Conservation (phyloP, 768 basidiomycete genomes). For the Termitomyces sp. region DNA sequence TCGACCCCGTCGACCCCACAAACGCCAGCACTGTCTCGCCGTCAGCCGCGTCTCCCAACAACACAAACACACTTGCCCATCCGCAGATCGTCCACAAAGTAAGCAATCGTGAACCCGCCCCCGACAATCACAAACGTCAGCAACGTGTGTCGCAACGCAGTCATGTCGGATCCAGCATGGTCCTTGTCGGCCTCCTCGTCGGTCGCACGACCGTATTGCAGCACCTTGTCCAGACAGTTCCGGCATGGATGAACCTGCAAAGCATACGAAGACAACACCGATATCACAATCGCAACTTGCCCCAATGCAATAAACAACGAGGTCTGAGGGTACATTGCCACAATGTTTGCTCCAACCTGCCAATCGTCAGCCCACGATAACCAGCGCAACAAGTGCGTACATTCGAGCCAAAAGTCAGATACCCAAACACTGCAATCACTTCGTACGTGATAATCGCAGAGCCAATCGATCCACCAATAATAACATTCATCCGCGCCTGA, state of each 20-base stretch:
- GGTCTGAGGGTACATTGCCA: slow-evolving; percentile 90
- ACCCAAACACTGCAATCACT: slow-evolving; percentile 82
- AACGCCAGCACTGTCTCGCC: slow-evolving; percentile 74
- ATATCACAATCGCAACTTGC: slow-evolving; percentile 84
- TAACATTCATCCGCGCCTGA: slow-evolving; percentile 79
- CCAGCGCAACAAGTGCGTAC: slow-evolving; percentile 28
- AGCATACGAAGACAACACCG: slow-evolving; percentile 92
- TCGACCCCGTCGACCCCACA: slow-evolving; percentile 94
- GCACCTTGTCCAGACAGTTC: slow-evolving; percentile 88
- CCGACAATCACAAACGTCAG: slow-evolving; percentile 65
- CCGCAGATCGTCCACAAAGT: slow-evolving; percentile 71
- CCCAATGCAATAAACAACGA: slow-evolving; percentile 91
- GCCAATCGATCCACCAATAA: slow-evolving; percentile 86
- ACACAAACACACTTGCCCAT: slow-evolving; percentile 47
- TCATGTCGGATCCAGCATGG: slow-evolving; percentile 57
- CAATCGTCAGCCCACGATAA: not conserved
- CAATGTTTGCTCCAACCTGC: slow-evolving; percentile 86
- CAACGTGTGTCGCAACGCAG: slow-evolving; percentile 56
- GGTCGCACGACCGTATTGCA: slow-evolving; percentile 35
- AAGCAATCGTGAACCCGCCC: slow-evolving; percentile 66
- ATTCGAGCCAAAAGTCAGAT: slow-evolving; percentile 88
- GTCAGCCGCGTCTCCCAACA: not conserved
- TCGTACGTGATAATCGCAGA: slow-evolving; percentile 81
- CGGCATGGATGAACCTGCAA: slow-evolving; percentile 93
- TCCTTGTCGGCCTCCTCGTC: slow-evolving; percentile 47